These are phyloP conservation scores for Xerophyta viscosa DNA, from an alignment of 106 monocot species.

Conservation along the genomic window DNA sequence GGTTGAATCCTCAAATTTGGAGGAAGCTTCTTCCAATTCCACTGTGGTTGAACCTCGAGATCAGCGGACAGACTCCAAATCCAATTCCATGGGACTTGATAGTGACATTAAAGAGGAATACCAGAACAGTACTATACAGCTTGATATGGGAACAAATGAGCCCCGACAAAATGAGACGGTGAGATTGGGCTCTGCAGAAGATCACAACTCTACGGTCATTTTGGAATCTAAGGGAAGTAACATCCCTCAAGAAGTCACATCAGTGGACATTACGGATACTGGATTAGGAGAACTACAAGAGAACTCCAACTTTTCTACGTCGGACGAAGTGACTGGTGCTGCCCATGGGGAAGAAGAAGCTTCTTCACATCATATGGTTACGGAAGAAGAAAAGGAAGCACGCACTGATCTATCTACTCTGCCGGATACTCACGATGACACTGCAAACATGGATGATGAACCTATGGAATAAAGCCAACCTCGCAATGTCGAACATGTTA, in stretches of 20 bases:
- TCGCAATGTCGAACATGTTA: not conserved
- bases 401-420: conserved; percentile 12
- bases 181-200: not conserved
- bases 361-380: conserved; percentile 2
- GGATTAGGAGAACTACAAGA: not conserved
- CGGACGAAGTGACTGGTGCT: not conserved
- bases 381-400: conserved; percentile 7
- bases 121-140: conserved; percentile 8
- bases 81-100: not conserved
- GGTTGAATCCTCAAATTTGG: not conserved
- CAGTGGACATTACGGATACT: not conserved
- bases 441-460: not conserved
- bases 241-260: not conserved
- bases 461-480: conserved; percentile 2
- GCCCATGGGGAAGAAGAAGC: not conserved
- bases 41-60: not conserved
- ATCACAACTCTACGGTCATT: not conserved
- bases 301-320: not conserved
- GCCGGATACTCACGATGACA: not conserved
- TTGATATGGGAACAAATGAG: not conserved
- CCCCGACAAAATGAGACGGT: not conserved
- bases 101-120: conserved; percentile 2
- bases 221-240: not conserved
- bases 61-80: conserved; percentile 9
- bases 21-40: conserved; percentile 8